These are phyloP conservation scores for Phialocephala subalpina DNA, from an alignment of 2,329 filamentous ascomycete genomes.

Conservation along the genomic window DNA sequence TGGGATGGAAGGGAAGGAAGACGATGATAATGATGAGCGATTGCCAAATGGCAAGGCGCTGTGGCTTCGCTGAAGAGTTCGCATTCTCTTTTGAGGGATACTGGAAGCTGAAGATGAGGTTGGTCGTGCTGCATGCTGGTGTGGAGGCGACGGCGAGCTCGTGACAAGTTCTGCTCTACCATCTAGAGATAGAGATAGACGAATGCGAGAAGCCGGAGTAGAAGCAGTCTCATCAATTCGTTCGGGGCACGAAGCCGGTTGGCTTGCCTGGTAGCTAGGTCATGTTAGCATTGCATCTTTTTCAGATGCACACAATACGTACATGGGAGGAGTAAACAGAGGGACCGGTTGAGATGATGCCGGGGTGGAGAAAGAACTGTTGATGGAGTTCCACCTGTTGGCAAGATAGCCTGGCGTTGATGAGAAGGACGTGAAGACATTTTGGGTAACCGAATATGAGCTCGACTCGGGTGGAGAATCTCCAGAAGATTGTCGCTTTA, in stretches of 20 bases:
- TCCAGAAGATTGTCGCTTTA: slow-evolving; percentile 21
- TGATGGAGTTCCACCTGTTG: slow-evolving; percentile 62
- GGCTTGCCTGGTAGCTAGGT: slow-evolving; percentile 33
- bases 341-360: slow-evolving; percentile 42
- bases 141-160: slow-evolving; percentile 71
- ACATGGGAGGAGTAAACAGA: slow-evolving; percentile 54
- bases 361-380: slow-evolving; percentile 60
- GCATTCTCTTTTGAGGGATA: slow-evolving; percentile 48
- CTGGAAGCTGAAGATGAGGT: slow-evolving; percentile 55
- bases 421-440: slow-evolving; percentile 39
- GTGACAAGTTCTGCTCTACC: slow-evolving; percentile 88
- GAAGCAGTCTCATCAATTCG: slow-evolving; percentile 34
- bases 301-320: slow-evolving; percentile 36
- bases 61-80: slow-evolving; percentile 72
- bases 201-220: slow-evolving; percentile 54
- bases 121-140: slow-evolving; percentile 58
- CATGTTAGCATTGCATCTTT: slow-evolving; percentile 15
- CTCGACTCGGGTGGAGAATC: slow-evolving; percentile 20
- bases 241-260: slow-evolving; percentile 43
- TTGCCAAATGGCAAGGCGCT: slow-evolving; percentile 70
- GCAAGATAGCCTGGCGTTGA: slow-evolving; percentile 47
- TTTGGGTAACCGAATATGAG: slow-evolving; percentile 31
- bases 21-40: slow-evolving; percentile 59
- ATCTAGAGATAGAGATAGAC: slow-evolving; percentile 84
- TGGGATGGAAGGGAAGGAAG: slow-evolving; percentile 49